Conservation (phyloP, 148 eudicot species). For the Nepenthes gracilis region DNA sequence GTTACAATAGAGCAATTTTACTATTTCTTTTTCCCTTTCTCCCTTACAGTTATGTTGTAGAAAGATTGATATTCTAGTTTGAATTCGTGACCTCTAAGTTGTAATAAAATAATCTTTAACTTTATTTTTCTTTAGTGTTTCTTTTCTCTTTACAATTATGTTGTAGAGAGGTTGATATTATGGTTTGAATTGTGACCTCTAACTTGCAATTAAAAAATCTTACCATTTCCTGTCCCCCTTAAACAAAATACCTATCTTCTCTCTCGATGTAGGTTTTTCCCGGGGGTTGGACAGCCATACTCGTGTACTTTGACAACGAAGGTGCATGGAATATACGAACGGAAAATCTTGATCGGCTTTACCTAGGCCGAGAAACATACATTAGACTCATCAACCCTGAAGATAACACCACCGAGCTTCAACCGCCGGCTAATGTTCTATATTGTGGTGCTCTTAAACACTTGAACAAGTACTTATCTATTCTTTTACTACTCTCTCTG, state of each 20-base stretch:
- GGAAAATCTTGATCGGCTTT: conserved; percentile 84
- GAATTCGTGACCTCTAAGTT: no score
- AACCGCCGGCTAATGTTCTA: conserved; percentile 59
- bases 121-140: not conserved
- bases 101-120: no score
- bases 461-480: conserved; percentile 44
- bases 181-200: no score
- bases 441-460: conserved; percentile 63
- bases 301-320: conserved; percentile 71
- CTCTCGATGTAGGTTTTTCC: conserved; percentile 47
- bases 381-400: conserved; percentile 57
- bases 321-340: conserved; percentile 90
- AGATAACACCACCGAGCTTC: conserved; percentile 44
- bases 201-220: no score
- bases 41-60: no score
- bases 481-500: no score
- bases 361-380: conserved; percentile 92
- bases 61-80: no score
- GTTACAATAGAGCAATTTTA: no score
- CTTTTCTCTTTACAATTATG: no score
- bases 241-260: conserved; percentile 1
- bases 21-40: no score
- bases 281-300: conserved; percentile 87
- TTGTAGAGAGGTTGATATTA: no score
- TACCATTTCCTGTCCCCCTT: not conserved